phyloP scores from a whole-genome alignment of 139 green algal species.

The Tetratostichococcus sp. region DNA sequence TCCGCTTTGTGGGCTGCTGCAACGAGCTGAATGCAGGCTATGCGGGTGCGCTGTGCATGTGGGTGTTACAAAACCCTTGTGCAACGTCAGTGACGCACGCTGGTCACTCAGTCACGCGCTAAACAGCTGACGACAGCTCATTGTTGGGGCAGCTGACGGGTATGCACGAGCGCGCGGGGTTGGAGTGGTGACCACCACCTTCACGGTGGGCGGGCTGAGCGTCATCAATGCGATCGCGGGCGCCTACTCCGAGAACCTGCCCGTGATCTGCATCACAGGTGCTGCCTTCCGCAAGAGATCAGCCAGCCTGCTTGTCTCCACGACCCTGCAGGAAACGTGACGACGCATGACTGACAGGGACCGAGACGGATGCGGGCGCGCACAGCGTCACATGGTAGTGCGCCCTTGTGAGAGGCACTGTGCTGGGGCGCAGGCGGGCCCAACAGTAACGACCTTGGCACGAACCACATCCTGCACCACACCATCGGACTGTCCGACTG shows the following conservation, averaged over 20 bases:
- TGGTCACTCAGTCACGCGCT: no score
- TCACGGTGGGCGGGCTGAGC: constrained; percentile 42
- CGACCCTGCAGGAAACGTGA: no score
- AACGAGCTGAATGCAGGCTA: constrained; percentile 85
- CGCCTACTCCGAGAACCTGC: constrained; percentile 64
- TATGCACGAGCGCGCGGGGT: constrained; percentile 57
- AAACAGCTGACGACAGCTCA: no score
- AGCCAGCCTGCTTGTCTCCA: no score
- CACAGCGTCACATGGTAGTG: not conserved
- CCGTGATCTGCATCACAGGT: constrained; percentile 58
- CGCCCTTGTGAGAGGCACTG: not conserved
- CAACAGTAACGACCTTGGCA: constrained; percentile 71
- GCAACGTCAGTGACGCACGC: no score
- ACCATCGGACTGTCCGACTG: constrained; percentile 61
- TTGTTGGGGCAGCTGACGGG: constrained; percentile 71
- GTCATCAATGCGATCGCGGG: constrained; percentile 60
- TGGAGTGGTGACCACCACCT: constrained; percentile 56
- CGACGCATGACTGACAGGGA: constrained; percentile 17
- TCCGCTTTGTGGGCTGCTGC: constrained; percentile 37
- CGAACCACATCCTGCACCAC: constrained; percentile 73
- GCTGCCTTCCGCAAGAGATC: no score
- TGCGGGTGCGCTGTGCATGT: constrained; percentile 58
- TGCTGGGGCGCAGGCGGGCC: constrained; percentile 13
- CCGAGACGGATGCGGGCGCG: constrained; percentile 3
- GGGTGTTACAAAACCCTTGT: no score